A percentile compares a stretch with the other conserved stretches of the same genome.
phyloP scores from a whole-genome alignment of 2,329 filamentous ascomycete species.

The Colletotrichum gloeosporioides region DNA sequence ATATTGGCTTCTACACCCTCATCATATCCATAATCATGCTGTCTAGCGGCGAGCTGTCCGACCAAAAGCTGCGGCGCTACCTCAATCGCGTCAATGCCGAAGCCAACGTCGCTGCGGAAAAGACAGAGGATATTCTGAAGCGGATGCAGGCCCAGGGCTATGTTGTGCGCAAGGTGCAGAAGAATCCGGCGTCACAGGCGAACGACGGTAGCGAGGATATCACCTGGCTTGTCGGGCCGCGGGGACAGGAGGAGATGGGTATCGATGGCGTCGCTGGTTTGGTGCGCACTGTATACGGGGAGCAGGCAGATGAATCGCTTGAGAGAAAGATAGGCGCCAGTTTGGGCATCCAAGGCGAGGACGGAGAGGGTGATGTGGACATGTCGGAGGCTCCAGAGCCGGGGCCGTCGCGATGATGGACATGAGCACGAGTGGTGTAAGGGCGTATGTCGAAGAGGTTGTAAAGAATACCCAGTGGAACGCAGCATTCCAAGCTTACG shows the following conservation, averaged over 20 bases:
- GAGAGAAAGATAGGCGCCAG: constrained; percentile 67
- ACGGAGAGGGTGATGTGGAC: constrained; percentile 25
- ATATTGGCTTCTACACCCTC: constrained; percentile 81
- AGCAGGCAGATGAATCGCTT: constrained; percentile 54
- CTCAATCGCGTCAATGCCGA: constrained; percentile 78
- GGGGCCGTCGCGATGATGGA: constrained; percentile 20
- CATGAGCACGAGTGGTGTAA: constrained; percentile 23
- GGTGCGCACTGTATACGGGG: constrained; percentile 65
- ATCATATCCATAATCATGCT: constrained; percentile 80
- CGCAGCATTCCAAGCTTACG: neutral
- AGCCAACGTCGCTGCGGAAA: constrained; percentile 74
- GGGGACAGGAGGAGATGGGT: constrained; percentile 85
- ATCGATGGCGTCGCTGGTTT: constrained; percentile 76
- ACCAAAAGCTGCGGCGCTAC: constrained; percentile 79
- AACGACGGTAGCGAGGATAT: constrained; percentile 75
- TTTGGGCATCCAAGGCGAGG: constrained; percentile 53
- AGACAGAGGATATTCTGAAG: constrained; percentile 76
- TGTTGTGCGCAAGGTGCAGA: constrained; percentile 75
- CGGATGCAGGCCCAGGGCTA: constrained; percentile 85
- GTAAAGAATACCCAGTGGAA: constrained; percentile 1
- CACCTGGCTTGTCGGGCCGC: constrained; percentile 84
- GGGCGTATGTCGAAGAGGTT: neutral
- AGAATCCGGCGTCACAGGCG: constrained; percentile 45
- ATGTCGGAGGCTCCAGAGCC: constrained; percentile 10
- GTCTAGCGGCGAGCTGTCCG: constrained; percentile 73